These are phyloP conservation scores for Chlorella sp. DNA, from an alignment of 139 green algal genomes.

Conservation along the genomic window DNA sequence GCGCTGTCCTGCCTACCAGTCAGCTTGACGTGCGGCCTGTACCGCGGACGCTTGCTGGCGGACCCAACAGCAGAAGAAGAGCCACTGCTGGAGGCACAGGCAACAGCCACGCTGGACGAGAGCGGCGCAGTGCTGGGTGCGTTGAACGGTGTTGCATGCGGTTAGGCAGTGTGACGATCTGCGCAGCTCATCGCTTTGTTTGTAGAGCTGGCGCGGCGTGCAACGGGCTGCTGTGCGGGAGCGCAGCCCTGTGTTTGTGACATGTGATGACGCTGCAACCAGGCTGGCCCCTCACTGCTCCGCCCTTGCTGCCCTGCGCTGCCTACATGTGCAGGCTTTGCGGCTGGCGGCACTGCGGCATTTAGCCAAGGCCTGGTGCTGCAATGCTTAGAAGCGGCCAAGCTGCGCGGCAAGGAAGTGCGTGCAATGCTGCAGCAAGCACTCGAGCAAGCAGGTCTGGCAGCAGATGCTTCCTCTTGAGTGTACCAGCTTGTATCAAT, in stretches of 20 bases:
- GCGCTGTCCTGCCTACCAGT: constrained; percentile 27
- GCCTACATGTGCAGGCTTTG: constrained; percentile 46
- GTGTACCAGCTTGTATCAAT: too few species aligned
- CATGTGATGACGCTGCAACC: not conserved
- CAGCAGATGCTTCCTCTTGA: not conserved
- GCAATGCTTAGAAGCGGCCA: constrained; percentile 54
- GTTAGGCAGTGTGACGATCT: not conserved
- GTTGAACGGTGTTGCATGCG: not conserved
- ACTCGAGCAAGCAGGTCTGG: constrained; percentile 5
- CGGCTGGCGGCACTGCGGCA: constrained; percentile 46
- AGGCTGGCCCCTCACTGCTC: not conserved
- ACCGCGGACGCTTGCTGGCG: constrained; percentile 57
- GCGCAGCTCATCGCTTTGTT: too few species aligned
- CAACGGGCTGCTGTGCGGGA: not conserved
- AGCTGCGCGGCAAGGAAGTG: constrained; percentile 52
- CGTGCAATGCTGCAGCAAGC: constrained; percentile 37
- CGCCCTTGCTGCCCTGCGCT: not conserved
- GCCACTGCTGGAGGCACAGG: constrained; percentile 44
- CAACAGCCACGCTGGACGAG: constrained; percentile 62
- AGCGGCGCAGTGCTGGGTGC: constrained; percentile 61
- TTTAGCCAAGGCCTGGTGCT: constrained; percentile 37
- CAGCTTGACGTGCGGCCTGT: constrained; percentile 61
- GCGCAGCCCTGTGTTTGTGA: too few species aligned
- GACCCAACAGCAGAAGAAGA: constrained; percentile 80
- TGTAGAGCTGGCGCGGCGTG: not conserved